Percentiles rank a stretch among this genome's conserved stretches.
These are phyloP conservation scores for Cutaneotrichosporon sp. DNA, from an alignment of 1,284 basidiomycete species.

Conservation along the genomic window DNA sequence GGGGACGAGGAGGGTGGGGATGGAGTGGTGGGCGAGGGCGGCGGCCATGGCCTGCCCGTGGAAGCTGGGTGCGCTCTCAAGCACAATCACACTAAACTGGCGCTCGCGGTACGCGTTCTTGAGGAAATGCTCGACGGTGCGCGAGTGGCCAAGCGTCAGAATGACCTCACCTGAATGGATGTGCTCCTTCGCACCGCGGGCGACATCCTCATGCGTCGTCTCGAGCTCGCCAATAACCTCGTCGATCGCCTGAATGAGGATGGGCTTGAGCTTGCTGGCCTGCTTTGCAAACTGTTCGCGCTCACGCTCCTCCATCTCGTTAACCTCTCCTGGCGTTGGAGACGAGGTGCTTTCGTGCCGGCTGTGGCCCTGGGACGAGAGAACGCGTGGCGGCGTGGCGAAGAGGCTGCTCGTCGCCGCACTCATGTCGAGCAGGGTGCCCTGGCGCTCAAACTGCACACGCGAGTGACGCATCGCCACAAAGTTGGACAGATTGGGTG, in stretches of 20 bases:
- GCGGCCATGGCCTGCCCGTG: slow-evolving; percentile 82
- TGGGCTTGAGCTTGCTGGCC: slow-evolving; percentile 52
- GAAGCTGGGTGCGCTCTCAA: slow-evolving; percentile 90
- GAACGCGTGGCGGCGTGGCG: slow-evolving; percentile 30
- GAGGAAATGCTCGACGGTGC: slow-evolving; percentile 90
- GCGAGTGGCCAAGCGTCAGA: slow-evolving; percentile 89
- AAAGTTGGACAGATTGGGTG: slow-evolving; percentile 49
- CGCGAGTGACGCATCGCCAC: slow-evolving; percentile 52
- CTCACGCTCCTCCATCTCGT: slow-evolving; percentile 23
- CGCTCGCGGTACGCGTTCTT: slow-evolving; percentile 84
- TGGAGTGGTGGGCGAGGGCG: slow-evolving; percentile 71
- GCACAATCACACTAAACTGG: slow-evolving; percentile 94
- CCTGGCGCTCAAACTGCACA: slow-evolving; percentile 47
- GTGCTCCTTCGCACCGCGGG: slow-evolving; percentile 91
- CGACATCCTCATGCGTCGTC: slow-evolving; percentile 91
- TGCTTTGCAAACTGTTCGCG: slow-evolving; percentile 50
- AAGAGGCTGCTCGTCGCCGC: slow-evolving; percentile 38
- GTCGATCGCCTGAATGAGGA: slow-evolving; percentile 83
- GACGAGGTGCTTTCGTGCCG: not conserved
- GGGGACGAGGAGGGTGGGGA: slow-evolving; percentile 91
- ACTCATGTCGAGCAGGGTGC: slow-evolving; percentile 30
- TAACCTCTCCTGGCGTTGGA: slow-evolving; percentile 11
- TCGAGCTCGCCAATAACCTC: slow-evolving; percentile 94
- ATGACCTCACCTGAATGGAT: slow-evolving; percentile 98
- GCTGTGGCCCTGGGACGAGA: not conserved